Evolutionary conservation across 768 basidiomycete genomes (phyloP), one percentile per base, ranked within the genome.

Genomic region (Jaapia argillacea): DNA sequence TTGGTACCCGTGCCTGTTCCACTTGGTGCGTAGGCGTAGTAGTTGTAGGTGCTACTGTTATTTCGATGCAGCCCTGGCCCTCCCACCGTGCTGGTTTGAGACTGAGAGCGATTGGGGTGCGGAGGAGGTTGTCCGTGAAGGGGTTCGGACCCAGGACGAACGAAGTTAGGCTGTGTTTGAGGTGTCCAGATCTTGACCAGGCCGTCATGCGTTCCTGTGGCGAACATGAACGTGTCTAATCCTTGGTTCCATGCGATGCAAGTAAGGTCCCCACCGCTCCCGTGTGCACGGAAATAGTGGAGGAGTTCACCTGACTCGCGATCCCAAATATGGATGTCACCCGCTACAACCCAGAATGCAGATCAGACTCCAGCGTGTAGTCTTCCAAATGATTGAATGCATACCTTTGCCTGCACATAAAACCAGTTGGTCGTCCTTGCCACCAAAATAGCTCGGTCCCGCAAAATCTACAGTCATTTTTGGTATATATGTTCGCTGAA

Each of bases 261-360:
- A 6, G 87, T 88, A 46, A 89, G 55, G 54, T 87, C 85, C 4
- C 65, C 66, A 21, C 81, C 81, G 3, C 40, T 42, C 4, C 44
- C 47, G 2, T 45, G 47, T 4, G 77, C 71, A 12, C 72, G 76
- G 50, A 90, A 70, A 48, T 79, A 72, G 48, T 86, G 85, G 2
- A 90, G 66, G 1, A 86, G 63, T 5, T 76, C 70, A 4, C 75
- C 87, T 7, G 81, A 82, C 61, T 88, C 85, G 46, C 79, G 75
- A 53, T 90, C 87, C 87, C 87, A 90, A 10, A 89, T 84, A 54
- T 85, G 81, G 12, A 90, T 79, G 52, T 87, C 83, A 3, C 87
- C 87, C 47, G 74, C 86, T 87, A 47, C 26, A 20, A 36, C n/a
- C 36, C 16, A 33, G 45, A n/a, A n/a, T 33, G 49, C 35, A 24